Conservation (phyloP, 352 stramenopile genomes). For the Pythium dissimile region DNA sequence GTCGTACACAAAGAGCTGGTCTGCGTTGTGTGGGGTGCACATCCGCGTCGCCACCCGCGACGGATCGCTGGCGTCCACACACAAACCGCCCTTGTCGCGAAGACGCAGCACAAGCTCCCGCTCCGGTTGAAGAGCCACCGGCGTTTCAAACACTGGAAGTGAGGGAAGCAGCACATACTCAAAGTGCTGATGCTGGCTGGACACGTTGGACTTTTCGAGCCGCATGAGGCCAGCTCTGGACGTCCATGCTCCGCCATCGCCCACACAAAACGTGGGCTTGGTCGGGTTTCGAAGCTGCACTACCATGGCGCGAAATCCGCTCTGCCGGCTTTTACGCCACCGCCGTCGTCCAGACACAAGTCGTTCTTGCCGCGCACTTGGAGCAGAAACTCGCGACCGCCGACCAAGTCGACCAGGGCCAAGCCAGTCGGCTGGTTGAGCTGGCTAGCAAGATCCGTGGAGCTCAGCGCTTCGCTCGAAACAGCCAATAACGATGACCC, state of each 20-base stretch:
- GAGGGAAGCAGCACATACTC: background rate
- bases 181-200: constrained; percentile 20
- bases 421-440: too few relatives aligned
- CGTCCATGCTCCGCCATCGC: too few relatives aligned
- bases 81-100: background rate
- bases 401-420: too few relatives aligned
- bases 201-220: too few relatives aligned
- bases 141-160: background rate
- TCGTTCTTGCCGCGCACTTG: constrained; percentile 2
- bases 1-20: constrained; percentile 21
- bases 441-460: too few relatives aligned
- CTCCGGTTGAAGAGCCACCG: background rate
- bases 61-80: background rate
- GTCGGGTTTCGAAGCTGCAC: background rate
- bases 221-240: too few relatives aligned
- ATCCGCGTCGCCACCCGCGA: background rate
- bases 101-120: background rate
- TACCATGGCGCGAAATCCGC: background rate
- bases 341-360: constrained; percentile 31
- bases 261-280: too few relatives aligned
- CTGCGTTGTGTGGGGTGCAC: constrained; percentile 20
- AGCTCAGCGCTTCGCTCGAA: too few relatives aligned
- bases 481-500: too few relatives aligned
- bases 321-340: background rate
- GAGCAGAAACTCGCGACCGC: constrained; percentile 3